phyloP scores from a whole-genome alignment of 2,329 filamentous ascomycete species.

The Chaetomiaceae sp. region DNA sequence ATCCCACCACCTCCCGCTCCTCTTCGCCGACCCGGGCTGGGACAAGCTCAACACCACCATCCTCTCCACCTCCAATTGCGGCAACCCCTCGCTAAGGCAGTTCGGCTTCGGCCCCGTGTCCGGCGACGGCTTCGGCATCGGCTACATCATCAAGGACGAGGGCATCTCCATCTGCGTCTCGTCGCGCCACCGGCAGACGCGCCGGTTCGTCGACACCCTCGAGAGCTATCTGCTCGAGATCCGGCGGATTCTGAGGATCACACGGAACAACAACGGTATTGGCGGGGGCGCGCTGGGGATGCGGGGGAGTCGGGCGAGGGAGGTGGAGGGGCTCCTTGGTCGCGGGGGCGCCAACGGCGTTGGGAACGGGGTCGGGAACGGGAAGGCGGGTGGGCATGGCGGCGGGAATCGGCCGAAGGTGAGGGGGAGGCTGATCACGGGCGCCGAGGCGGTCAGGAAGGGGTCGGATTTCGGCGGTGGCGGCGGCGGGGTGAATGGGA shows the following conservation, averaged over 20 bases:
- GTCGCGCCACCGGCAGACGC: conserved; percentile 90
- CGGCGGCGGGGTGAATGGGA: conserved; percentile 41
- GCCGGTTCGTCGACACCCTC: conserved; percentile 80
- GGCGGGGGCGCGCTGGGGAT: conserved; percentile 32
- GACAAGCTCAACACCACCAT: conserved; percentile 94
- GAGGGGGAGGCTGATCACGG: conserved; percentile 67
- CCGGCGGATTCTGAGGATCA: conserved; percentile 73
- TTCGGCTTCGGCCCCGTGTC: conserved; percentile 96
- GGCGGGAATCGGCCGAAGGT: conserved; percentile 53
- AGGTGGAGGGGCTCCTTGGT: conserved; percentile 47
- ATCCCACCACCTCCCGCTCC: conserved; percentile 57
- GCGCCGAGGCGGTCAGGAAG: conserved; percentile 41
- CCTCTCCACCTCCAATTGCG: conserved; percentile 96
- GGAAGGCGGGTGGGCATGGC: conserved; percentile 23
- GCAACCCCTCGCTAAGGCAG: conserved; percentile 88
- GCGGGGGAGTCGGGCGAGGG: conserved; percentile 47
- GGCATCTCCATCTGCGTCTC: conserved; percentile 85
- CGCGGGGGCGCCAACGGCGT: too few relatives aligned
- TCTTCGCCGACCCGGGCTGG: conserved; percentile 89
- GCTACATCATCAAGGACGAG: conserved; percentile 98
- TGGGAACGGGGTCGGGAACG: too few relatives aligned
- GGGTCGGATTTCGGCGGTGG: conserved; percentile 25
- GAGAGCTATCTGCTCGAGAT: conserved; percentile 91
- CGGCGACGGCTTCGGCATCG: conserved; percentile 92
- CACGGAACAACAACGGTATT: too few relatives aligned